Percentiles rank a stretch among this genome's conserved stretches.
phyloP scores from a whole-genome alignment of 306 rosid species.

The Cicer pinnatifidum region DNA sequence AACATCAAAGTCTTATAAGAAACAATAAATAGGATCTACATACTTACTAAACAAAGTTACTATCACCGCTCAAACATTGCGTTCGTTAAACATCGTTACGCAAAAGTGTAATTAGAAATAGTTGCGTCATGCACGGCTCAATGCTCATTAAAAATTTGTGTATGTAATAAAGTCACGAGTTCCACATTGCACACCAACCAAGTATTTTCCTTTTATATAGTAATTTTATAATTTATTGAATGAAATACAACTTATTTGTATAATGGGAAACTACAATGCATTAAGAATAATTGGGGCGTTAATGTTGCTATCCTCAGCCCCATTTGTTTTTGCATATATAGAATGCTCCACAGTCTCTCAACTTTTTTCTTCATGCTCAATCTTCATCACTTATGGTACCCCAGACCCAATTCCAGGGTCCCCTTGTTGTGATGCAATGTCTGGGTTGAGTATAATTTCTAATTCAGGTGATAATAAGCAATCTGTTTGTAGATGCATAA shows the following conservation, averaged over 20 bases:
- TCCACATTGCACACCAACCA: conserved; percentile 53
- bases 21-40: background rate
- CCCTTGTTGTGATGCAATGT: conserved; percentile 62
- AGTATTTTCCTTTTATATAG: conserved; percentile 20
- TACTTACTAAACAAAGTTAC: background rate
- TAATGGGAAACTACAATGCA: conserved; percentile 45
- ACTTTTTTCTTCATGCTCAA: conserved; percentile 54
- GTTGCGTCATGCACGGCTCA: conserved; percentile 40
- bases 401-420: conserved; percentile 64
- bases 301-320: conserved; percentile 22
- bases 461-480: conserved; percentile 44
- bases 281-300: conserved; percentile 38
- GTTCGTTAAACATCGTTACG: background rate
- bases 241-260: background rate
- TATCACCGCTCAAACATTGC: background rate
- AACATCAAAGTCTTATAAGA: conserved; percentile 21
- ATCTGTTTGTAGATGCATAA: conserved; percentile 54
- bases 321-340: conserved; percentile 23
- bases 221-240: background rate
- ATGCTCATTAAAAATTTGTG: conserved; percentile 53
- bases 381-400: conserved; percentile 53
- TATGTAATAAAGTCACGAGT: conserved; percentile 37
- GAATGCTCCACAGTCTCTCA: conserved; percentile 59
- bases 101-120: background rate
- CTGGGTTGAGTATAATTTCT: conserved; percentile 43